Base-by-base conservation (phyloP, 129 eudicot genomes). In the Flaveria trinervia region DNA sequence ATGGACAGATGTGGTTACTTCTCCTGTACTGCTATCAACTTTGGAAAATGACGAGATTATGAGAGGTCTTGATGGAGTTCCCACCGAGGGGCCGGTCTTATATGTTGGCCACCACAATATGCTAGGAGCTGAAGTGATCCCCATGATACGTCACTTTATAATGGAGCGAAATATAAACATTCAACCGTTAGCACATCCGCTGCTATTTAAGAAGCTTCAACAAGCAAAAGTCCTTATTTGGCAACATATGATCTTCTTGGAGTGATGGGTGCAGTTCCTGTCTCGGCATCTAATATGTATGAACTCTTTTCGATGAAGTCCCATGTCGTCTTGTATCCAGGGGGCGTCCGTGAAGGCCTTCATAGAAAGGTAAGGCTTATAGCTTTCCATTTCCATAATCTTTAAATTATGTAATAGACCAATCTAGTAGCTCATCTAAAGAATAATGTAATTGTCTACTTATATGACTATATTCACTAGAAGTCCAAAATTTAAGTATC, bases 201-300 rank as follows among this genome's bases (percentile, higher is more conserved):
- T 81, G 78, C 66, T 81, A 50, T 85, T 89, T 33, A 61, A 28
- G 2, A 86, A 72, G 82, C 39, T 75, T 68, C 74, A 45, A 22
- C 85, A 86, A 39, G 87, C 74, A 57, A 67, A 44, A 49, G 13
- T 81, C 71, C 81, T 48, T 77, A 75, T 45, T 25, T 79, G 28
- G 82, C 89, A 20, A 11, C 65, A 12, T 85, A 15, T 64, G 90
- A 87, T 79, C 10, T 74, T 4, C 45, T 44, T 41, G 76, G 88
- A 50, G 20, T 65, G 15, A 80, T 85, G 83, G 92, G 96, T 51
- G 92, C 92, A 68, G 92, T 89, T 81, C 96, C 92, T 18, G 92
- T 87, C 39, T 80, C 90, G 22, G 80, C 89, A 61, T 73, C 73
- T 20, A 87, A 85, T 70, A 78, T 89, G 68, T 89, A 54, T 69